Conservation (phyloP, 1,139 yeast genomes). For the Taphrina communis region DNA sequence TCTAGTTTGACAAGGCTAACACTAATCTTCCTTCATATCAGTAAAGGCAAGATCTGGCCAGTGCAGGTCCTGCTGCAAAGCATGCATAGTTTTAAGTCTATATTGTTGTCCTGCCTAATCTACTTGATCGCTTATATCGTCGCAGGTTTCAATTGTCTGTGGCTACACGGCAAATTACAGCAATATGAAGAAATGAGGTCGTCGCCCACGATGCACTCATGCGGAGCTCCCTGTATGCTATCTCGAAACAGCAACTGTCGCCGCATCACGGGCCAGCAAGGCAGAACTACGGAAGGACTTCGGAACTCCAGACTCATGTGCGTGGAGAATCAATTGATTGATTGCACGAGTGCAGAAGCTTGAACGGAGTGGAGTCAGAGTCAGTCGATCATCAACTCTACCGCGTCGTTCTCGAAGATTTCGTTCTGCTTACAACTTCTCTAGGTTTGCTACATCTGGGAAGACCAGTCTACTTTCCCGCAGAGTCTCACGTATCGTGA, state of each 20-base stretch:
- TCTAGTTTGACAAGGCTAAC: too few species aligned
- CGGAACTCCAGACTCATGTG: slow-evolving; percentile 4
- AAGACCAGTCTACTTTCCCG: too few species aligned
- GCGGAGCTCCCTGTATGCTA: neutral
- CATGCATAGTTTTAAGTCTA: too few species aligned
- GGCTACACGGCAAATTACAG: neutral
- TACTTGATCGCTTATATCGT: neutral
- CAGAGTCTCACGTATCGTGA: too few species aligned
- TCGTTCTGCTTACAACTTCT: too few species aligned
- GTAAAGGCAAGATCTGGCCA: too few species aligned
- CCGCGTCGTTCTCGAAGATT: too few species aligned
- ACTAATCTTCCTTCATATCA: too few species aligned
- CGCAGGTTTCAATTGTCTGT: neutral
- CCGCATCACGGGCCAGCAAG: neutral
- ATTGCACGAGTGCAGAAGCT: neutral
- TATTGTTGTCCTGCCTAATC: neutral
- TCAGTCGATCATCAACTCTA: neutral
- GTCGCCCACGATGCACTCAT: neutral
- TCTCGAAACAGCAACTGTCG: neutral
- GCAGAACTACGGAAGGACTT: slow-evolving; percentile 1
- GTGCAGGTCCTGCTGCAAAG: too few species aligned
- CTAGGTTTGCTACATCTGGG: too few species aligned
- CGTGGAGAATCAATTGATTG: neutral
- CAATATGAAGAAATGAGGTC: too few species aligned
- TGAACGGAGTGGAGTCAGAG: neutral